Conservation (phyloP, 1,284 basidiomycete genomes). For the Chalciporus piperatoides region DNA sequence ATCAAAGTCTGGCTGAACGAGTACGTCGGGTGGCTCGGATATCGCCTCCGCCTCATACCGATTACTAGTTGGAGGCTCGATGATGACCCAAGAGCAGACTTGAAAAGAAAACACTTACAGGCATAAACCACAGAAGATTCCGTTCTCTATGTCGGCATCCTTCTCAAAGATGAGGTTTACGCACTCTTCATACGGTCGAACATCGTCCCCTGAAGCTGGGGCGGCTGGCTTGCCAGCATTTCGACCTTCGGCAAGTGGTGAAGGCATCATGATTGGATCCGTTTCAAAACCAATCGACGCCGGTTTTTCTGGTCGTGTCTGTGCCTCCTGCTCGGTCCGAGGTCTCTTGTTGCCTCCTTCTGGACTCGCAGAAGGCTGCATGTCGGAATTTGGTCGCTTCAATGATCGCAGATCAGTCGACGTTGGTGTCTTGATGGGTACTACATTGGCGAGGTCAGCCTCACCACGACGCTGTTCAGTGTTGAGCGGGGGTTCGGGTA, state of each 20-base stretch:
- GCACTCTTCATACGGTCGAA: slow-evolving; percentile 38
- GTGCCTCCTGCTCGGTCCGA: slow-evolving; percentile 16
- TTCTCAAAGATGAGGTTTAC: slow-evolving; percentile 45
- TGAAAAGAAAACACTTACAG: slow-evolving; percentile 37
- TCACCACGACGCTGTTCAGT: background rate
- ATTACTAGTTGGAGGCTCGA: slow-evolving; percentile 24
- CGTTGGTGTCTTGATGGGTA: background rate
- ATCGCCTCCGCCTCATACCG: slow-evolving; percentile 31
- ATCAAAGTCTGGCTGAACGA: slow-evolving; percentile 30
- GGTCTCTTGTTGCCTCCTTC: slow-evolving; percentile 20
- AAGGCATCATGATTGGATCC: background rate
- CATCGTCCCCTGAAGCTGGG: slow-evolving; percentile 1
- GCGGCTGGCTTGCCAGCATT: slow-evolving; percentile 2
- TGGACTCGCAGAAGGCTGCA: slow-evolving; percentile 4
- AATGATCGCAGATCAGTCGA: slow-evolving; percentile 5
- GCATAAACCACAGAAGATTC: slow-evolving; percentile 47
- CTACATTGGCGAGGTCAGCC: background rate
- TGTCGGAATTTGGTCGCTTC: slow-evolving; percentile 22
- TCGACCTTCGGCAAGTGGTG: background rate
- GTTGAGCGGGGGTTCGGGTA: background rate
- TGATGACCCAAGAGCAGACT: background rate
- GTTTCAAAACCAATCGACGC: background rate
- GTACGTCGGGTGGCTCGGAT: slow-evolving; percentile 31
- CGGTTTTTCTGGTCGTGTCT: background rate
- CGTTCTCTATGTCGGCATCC: slow-evolving; percentile 37